Percentiles rank a stretch among this genome's conserved stretches.
phyloP scores from a whole-genome alignment of 257 asterid species.

The Haberlea rhodopensis region DNA sequence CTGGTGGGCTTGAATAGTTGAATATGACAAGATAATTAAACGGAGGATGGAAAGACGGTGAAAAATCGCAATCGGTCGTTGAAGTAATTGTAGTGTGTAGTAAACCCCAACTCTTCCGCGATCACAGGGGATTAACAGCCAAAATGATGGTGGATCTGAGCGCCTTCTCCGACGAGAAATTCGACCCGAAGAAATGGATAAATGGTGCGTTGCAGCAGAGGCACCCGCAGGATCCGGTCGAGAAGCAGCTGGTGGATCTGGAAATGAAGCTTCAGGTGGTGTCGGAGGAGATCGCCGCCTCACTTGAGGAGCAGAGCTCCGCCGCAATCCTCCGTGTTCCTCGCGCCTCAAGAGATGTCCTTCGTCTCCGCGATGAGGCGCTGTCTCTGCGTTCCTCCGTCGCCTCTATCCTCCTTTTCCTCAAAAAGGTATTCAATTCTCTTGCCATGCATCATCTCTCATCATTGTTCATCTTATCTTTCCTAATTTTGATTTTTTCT shows the following conservation, averaged over 20 bases:
- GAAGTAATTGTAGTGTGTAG: too few species aligned
- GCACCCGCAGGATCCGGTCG: conserved; percentile 89
- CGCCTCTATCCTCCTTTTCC: conserved; percentile 67
- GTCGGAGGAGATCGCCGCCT: conserved; percentile 92
- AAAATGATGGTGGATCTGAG: conserved; percentile 90
- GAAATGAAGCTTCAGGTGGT: conserved; percentile 97
- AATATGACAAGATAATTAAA: too few species aligned
- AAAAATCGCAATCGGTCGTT: too few species aligned
- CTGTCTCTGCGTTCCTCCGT: conserved; percentile 86
- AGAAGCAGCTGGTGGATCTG: conserved; percentile 90
- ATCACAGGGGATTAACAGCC: too few species aligned
- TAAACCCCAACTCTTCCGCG: too few species aligned
- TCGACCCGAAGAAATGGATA: conserved; percentile 95
- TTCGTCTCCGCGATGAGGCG: conserved; percentile 89
- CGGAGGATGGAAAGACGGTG: too few species aligned
- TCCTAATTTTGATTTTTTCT: neutral
- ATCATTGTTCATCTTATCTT: too few species aligned
- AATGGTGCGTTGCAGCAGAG: conserved; percentile 71
- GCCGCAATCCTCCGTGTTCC: conserved; percentile 90
- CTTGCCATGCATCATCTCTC: too few species aligned
- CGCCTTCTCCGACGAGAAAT: conserved; percentile 77
- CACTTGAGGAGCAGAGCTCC: conserved; percentile 94
- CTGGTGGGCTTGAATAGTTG: too few species aligned
- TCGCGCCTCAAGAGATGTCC: conserved; percentile 85
- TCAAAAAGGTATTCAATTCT: conserved; percentile 63